Percentiles rank a stretch among this genome's conserved stretches.
Conservation (phyloP, 345 rosid species). For the Anacardium occidentale region DNA sequence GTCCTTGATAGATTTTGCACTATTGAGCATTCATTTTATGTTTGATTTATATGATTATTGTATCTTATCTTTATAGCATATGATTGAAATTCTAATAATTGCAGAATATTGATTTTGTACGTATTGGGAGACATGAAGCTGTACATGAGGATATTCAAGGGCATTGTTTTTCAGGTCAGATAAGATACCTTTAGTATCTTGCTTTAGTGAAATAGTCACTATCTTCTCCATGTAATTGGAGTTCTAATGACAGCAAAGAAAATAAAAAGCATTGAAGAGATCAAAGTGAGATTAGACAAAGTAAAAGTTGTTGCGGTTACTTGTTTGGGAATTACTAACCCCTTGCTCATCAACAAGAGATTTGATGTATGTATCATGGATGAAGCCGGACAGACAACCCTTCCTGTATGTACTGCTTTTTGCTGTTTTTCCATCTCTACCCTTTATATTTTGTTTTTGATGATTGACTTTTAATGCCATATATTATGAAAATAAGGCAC, state of each 20-base stretch:
- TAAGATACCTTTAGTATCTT: conserved; percentile 15
- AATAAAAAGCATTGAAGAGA: conserved; percentile 57
- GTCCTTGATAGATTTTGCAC: neutral
- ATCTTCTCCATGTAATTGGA: conserved; percentile 26
- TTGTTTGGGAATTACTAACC: conserved; percentile 86
- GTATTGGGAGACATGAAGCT: conserved; percentile 85
- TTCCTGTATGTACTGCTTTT: conserved; percentile 64
- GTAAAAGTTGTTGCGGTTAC: conserved; percentile 94
- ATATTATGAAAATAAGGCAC: conserved; percentile 4
- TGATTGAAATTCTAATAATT: conserved; percentile 14
- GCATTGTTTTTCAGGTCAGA: conserved; percentile 74
- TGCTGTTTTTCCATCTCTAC: conserved; percentile 5
- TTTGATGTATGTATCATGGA: conserved; percentile 96
- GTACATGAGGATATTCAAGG: conserved; percentile 76
- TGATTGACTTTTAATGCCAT: conserved; percentile 8
- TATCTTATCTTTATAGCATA: neutral
- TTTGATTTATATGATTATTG: neutral
- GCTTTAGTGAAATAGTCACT: conserved; percentile 6
- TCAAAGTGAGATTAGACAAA: conserved; percentile 61
- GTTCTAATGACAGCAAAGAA: conserved; percentile 51
- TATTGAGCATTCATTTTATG: neutral
- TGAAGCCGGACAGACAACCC: conserved; percentile 96
- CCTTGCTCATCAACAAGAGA: conserved; percentile 76
- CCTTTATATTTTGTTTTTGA: neutral
- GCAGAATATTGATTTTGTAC: conserved; percentile 84